Evolutionary conservation across 1,284 basidiomycete species (phyloP), one percentile per base, ranked within the genome.

Genomic region (Mixia osmundae): DNA sequence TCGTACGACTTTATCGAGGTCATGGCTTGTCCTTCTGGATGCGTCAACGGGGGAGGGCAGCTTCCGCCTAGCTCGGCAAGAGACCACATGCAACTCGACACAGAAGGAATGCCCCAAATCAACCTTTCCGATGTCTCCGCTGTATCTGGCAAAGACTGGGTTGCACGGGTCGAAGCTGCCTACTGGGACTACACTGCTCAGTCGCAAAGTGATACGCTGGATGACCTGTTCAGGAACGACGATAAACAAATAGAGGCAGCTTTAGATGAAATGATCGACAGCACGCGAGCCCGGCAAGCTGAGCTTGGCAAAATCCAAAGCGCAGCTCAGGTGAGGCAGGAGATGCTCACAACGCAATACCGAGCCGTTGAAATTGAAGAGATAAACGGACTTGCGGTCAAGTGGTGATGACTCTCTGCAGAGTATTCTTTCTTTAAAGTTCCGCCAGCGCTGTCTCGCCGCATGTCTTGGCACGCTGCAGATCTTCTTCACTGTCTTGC

Each of bases 21-120:
- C 42, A 97, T 99, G 91, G 91, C 91, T 16, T 99, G 91, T 60
- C 91, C 91, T 0, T 72, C 77, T 0, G 91, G 91, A 5, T 97
- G 91, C 54, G 80, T 94, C 33, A 95, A 95, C 52, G 89, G 91
- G 3, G 89, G 91, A 19, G 91, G 91, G 2, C 91, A 97, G 59
- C 30, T 36, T 10, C 42, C 38, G 3, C 25, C 33, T 68, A n/a
- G n/a, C n/a, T n/a, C n/a, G n/a, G n/a, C n/a, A n/a, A n/a, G n/a
- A n/a, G n/a, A n/a, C 66, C 45, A 55, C 68, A 43, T 62, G 69
- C 41, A 52, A 50, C 7, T 49, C 69, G 68, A 68, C 61, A 57
- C 47, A 63, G 45, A 57, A 52, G 37, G 61, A 49, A 40, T 54
- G 40, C 45, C 47, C 23, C 46, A 49, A n/a, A 47, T 62, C 11